Base-by-base conservation (phyloP, 1,284 basidiomycete species). In the Rhodotorula sp. region DNA sequence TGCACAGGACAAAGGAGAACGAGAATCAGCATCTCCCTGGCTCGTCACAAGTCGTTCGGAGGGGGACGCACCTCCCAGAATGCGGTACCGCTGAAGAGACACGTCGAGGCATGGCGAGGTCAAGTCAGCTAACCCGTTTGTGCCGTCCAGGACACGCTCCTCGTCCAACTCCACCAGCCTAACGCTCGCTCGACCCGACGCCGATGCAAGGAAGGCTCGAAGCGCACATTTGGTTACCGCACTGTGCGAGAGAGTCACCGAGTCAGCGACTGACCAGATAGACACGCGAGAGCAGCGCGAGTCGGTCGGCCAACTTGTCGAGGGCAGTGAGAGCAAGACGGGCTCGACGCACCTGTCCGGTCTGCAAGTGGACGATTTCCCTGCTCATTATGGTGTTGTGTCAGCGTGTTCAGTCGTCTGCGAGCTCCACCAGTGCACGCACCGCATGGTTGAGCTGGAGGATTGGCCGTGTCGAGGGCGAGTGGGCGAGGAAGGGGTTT, bases 301-400 rank as follows among this genome's bases (percentile, higher is more conserved):
- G 27, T 27, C 27, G 9, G 27, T 48, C 59, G 59, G 39, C 10
- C 7, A 20, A 20, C 17, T 7, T 24, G 3, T 20, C 15, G 9
- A 11, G n/a, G 22, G 36, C 10, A 30, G 32, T 19, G 27, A 49
- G 39, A n/a, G 22, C 44, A 63, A n/a, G 15, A 19, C 15, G 53
- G 81, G n/a, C n/a, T n/a, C 85, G 79, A 15, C 52, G 24, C 78
- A 90, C 90, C 88, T 93, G 91, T 84, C 92, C 92, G 78, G 93
- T 94, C 83, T 95, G 93, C 79, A 95, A 87, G 84, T 95, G 93
- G 80, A 95, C 93, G 83, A 95, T 94, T 88, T 94, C 92, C 24
- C 60, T 61, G 36, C 24, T 8, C 9, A 10, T 13, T 29, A 19
- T 22, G n/a, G 19, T 11, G 36, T 19, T 6, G 36, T 27, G 27